Conservation (phyloP, 148 eudicot species). For the Beta vulgaris region DNA sequence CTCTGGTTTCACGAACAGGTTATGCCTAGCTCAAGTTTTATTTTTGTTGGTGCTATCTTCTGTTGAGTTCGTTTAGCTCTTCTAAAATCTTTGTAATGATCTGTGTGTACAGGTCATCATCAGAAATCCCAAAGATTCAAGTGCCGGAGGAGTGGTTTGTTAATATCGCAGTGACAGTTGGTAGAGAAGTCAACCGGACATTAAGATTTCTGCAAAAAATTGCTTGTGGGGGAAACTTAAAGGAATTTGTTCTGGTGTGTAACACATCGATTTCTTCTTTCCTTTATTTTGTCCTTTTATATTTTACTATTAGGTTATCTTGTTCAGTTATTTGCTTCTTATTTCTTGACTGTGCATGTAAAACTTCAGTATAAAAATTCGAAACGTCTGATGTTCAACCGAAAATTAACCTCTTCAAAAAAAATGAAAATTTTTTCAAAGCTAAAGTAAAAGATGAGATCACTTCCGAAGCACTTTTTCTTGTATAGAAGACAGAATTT, state of each 20-base stretch:
- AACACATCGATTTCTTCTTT: background rate
- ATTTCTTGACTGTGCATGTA: background rate
- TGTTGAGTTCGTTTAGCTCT: background rate
- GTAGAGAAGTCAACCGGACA: slow-evolving; percentile 58
- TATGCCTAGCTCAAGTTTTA: background rate
- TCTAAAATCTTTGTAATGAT: background rate
- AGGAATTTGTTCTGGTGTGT: slow-evolving; percentile 64
- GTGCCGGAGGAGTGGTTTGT: slow-evolving; percentile 65
- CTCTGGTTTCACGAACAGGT: slow-evolving; percentile 66
- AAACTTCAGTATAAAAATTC: background rate
- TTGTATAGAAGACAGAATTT: too few relatives aligned
- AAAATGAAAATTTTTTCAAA: too few relatives aligned
- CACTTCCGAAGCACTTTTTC: too few relatives aligned
- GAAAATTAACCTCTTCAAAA: background rate
- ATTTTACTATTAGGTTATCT: background rate
- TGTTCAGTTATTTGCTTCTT: background rate
- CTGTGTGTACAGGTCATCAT: slow-evolving; percentile 42
- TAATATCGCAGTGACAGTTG: slow-evolving; percentile 49
- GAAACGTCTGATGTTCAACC: too few relatives aligned
- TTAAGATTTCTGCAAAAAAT: slow-evolving; percentile 64
- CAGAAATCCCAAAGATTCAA: slow-evolving; percentile 54
- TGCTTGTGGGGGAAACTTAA: slow-evolving; percentile 60
- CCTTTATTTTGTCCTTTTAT: background rate
- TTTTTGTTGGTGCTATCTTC: background rate
- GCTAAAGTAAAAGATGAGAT: too few relatives aligned